Evolutionary conservation across 768 basidiomycete species (phyloP).

Genomic region (Amanita inopinata): DNA sequence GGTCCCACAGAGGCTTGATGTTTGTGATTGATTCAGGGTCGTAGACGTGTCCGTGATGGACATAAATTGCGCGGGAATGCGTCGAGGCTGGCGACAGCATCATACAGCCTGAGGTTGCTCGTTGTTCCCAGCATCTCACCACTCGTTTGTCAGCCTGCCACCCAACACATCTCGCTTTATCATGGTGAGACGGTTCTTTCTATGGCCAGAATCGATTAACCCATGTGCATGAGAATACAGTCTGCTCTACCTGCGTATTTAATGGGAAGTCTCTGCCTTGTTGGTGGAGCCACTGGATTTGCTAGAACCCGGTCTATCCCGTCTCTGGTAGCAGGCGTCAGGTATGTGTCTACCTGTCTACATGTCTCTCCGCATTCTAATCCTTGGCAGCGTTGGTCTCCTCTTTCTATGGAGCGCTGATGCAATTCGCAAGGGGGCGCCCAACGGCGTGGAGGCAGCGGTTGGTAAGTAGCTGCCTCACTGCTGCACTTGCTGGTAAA

Average conservation of each 20-base stretch:
- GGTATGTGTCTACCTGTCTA: slow-evolving; percentile 32
- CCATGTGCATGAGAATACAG: slow-evolving; percentile 24
- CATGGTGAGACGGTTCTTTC: neutral
- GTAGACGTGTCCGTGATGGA: too few relatives aligned
- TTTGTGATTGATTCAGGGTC: too few relatives aligned
- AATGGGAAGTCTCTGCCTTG: slow-evolving; percentile 67
- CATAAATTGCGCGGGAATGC: too few relatives aligned
- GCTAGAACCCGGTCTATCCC: slow-evolving; percentile 68
- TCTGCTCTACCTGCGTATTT: slow-evolving; percentile 75
- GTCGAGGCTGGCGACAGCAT: too few relatives aligned
- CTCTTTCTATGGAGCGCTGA: slow-evolving; percentile 77
- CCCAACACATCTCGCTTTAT: neutral
- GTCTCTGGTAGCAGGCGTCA: slow-evolving; percentile 73
- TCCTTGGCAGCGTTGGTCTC: slow-evolving; percentile 50
- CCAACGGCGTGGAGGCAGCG: slow-evolving; percentile 71
- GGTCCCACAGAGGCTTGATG: too few relatives aligned
- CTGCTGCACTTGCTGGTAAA: neutral
- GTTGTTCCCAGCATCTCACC: too few relatives aligned
- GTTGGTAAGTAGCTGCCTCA: slow-evolving; percentile 53
- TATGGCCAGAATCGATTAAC: neutral
- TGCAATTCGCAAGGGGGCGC: slow-evolving; percentile 59
- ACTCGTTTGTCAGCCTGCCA: neutral
- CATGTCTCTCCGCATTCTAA: neutral
- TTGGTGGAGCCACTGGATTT: slow-evolving; percentile 70
- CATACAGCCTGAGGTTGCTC: too few relatives aligned